A percentile compares a stretch with the other conserved stretches of the same genome.
phyloP scores from a whole-genome alignment of 768 basidiomycete genomes.

The Podaxis sp. region DNA sequence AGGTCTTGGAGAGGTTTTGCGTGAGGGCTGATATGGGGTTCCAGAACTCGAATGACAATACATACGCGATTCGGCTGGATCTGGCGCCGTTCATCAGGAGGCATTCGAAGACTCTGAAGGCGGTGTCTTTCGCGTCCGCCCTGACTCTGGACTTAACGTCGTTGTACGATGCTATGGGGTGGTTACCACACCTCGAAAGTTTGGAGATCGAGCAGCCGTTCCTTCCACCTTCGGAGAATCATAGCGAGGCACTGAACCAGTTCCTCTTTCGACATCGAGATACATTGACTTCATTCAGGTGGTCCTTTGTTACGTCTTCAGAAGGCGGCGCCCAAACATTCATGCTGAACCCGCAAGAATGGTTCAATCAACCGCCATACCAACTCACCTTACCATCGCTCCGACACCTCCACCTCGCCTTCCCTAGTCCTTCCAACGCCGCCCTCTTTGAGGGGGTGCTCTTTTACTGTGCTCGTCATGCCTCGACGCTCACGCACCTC shows the following conservation, averaged over 20 bases:
- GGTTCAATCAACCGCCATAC: slow-evolving; percentile 13
- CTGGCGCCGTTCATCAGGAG: slow-evolving; percentile 9
- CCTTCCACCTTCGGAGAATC: slow-evolving; percentile 2
- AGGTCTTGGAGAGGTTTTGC: neutral
- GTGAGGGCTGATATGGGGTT: slow-evolving; percentile 1
- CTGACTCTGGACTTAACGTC: slow-evolving; percentile 6
- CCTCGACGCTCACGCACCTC: slow-evolving; percentile 10
- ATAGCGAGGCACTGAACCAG: slow-evolving; percentile 9
- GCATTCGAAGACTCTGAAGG: slow-evolving; percentile 12
- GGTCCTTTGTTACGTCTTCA: slow-evolving; percentile 2
- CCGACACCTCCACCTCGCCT: neutral
- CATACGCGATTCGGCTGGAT: slow-evolving; percentile 9
- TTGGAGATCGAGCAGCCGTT: slow-evolving; percentile 12
- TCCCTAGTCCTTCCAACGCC: slow-evolving; percentile 3
- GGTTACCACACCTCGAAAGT: slow-evolving; percentile 4
- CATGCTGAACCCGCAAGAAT: neutral
- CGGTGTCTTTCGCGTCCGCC: neutral
- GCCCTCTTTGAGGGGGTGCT: slow-evolving; percentile 8
- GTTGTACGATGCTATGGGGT: slow-evolving; percentile 9
- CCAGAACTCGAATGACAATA: slow-evolving; percentile 8
- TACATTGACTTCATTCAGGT: slow-evolving; percentile 6
- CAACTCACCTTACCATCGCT: slow-evolving; percentile 6
- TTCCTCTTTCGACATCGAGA: slow-evolving; percentile 10
- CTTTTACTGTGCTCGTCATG: slow-evolving; percentile 11
- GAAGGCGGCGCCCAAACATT: neutral